Evolutionary conservation across 352 stramenopile species (phyloP), one percentile per base, ranked within the genome.

Genomic region (Globisporangium nodosum): DNA sequence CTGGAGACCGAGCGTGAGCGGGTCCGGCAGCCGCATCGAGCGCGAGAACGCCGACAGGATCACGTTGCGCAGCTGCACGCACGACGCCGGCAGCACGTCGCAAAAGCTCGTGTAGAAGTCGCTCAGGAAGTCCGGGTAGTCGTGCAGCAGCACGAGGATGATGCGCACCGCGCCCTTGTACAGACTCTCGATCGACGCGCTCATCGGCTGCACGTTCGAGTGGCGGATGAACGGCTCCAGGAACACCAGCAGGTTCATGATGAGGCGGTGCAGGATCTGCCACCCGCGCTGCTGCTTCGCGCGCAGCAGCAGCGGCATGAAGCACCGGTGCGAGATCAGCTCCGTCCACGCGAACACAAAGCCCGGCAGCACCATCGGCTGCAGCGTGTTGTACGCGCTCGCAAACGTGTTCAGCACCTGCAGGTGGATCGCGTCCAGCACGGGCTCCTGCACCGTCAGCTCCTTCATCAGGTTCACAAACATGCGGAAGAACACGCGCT

Each of bases 331-430:
- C 27, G 93, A 99, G 18, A 99, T 92, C 15, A 99, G 83, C 74
- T 99, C 96, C 37, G 98, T 96, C 97, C 97, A 99, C 35, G 95
- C 94, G 80, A 99, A 99, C 39, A 97, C 91, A 72, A 99, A 99
- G 13, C 88, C 92, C 39, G 97, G 97, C 16, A 98, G 76, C 43
- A 93, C 90, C 46, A 97, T 69, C 16, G 97, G 97, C 78, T 99
- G 97, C 20, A 98, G 75, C 52, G 96, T 96, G 68, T 99, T 97
- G 72, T 98, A 98, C 46, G 93, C 92, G 51, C 93, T 97, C 11
- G 93, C 94, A 78, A 99, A 99, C 15, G 97, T 97, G 68, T 96
- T 96, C 21, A 99, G 85, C 52, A 99, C 91, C 62, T 94, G 87
- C 18, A 97, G 69, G 49, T 97, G 96, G 62, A 98, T 98, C 30